phyloP scores from a whole-genome alignment of 257 asterid genomes.

The Rubia yunnanensis region DNA sequence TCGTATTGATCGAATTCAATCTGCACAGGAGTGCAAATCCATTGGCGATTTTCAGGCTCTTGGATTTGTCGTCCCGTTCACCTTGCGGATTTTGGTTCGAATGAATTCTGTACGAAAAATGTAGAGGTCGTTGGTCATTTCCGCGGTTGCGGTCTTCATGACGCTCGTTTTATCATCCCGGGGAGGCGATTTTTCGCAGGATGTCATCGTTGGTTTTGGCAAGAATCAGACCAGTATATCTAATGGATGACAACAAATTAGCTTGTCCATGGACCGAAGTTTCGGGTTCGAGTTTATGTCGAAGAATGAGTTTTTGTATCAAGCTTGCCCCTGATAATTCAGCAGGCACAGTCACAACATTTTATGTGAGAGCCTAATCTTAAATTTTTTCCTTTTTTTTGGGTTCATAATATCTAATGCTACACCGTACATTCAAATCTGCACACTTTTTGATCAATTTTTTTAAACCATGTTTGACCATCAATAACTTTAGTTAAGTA shows the following conservation, averaged over 20 bases:
- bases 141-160: neutral
- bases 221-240: neutral
- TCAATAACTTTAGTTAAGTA: too few species aligned
- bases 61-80: too few species aligned
- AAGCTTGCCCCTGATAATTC: constrained; percentile 12
- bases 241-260: neutral
- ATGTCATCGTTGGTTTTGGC: neutral
- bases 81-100: neutral
- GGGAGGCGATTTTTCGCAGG: neutral
- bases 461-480: too few species aligned
- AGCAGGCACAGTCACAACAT: constrained; percentile 8
- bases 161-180: neutral
- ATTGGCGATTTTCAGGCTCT: neutral
- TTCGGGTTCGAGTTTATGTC: constrained; percentile 11
- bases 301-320: constrained; percentile 10
- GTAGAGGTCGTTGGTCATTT: neutral
- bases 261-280: constrained; percentile 3
- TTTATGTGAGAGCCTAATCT: neutral
- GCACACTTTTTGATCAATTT: too few species aligned
- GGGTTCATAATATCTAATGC: neutral
- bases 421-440: neutral
- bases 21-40: neutral
- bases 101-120: neutral
- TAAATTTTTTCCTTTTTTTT: neutral
- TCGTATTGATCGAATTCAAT: neutral